Evolutionary conservation across 2,329 filamentous ascomycete genomes (phyloP).

Genomic region (Colletotrichum musae): DNA sequence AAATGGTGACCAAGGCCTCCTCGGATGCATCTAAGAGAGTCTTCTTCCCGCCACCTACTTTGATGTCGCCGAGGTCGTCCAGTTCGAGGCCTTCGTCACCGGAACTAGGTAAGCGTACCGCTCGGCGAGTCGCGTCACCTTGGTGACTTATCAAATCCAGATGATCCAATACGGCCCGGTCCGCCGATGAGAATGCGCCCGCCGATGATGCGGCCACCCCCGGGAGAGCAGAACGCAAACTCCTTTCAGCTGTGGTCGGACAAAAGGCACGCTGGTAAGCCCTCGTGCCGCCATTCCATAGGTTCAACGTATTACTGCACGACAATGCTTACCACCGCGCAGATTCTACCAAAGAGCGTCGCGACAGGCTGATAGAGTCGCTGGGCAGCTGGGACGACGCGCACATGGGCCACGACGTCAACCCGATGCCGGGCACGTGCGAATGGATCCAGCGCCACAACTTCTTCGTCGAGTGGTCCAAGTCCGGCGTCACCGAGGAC

Average conservation of each 20-base stretch:
- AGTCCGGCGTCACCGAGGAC: constrained; percentile 28
- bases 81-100: background rate
- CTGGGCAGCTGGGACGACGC: constrained; percentile 26
- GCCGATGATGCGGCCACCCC: constrained; percentile 6
- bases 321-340: too few species aligned
- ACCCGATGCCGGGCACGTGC: constrained; percentile 41
- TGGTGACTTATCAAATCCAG: background rate
- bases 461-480: constrained; percentile 41
- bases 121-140: background rate
- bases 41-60: constrained; percentile 8
- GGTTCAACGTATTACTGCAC: background rate
- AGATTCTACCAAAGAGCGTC: background rate
- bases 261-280: constrained; percentile 19
- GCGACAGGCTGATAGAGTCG: constrained; percentile 1
- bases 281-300: too few species aligned
- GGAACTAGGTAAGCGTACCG: background rate
- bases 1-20: constrained; percentile 22
- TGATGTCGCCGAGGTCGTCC: background rate
- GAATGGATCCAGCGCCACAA: constrained; percentile 41
- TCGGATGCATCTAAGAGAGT: background rate
- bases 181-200: background rate
- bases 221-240: background rate
- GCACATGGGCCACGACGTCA: constrained; percentile 23
- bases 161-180: background rate
- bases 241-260: constrained; percentile 15